These are phyloP conservation scores for Tolypocladium ovalisporum DNA, from an alignment of 2,329 filamentous ascomycete species.

Conservation along the genomic window DNA sequence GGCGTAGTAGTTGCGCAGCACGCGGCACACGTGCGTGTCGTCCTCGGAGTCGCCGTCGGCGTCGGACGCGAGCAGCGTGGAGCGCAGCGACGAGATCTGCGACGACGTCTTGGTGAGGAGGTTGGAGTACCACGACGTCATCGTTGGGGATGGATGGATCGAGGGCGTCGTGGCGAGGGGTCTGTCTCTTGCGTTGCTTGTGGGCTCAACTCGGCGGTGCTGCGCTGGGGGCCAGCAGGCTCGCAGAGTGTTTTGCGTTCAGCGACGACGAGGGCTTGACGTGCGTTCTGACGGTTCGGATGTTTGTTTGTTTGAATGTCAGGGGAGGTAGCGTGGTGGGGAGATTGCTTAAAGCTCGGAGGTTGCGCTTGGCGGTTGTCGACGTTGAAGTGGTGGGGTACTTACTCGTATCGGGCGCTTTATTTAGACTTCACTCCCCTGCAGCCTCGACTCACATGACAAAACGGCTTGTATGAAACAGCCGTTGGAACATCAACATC, in stretches of 20 bases:
- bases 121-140: slow-evolving; percentile 76
- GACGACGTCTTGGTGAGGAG: slow-evolving; percentile 55
- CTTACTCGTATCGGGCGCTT: neutral
- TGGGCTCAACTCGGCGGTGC: neutral
- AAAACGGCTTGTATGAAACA: neutral
- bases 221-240: neutral
- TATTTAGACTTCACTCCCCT: neutral
- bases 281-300: neutral
- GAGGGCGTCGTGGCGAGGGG: neutral
- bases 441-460: neutral
- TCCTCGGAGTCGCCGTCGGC: slow-evolving; percentile 68
- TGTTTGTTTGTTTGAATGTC: neutral
- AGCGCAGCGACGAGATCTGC: slow-evolving; percentile 53
- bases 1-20: slow-evolving; percentile 83
- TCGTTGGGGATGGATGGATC: slow-evolving; percentile 25
- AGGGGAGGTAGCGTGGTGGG: neutral
- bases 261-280: neutral
- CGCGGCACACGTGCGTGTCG: slow-evolving; percentile 89
- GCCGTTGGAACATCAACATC: neutral
- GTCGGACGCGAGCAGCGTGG: slow-evolving; percentile 57
- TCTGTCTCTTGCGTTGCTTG: neutral
- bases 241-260: neutral
- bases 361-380: neutral
- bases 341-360: neutral
- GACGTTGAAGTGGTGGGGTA: neutral